phyloP scores from a whole-genome alignment of 208 protist genomes.

The Trypanosomatidae sp. region DNA sequence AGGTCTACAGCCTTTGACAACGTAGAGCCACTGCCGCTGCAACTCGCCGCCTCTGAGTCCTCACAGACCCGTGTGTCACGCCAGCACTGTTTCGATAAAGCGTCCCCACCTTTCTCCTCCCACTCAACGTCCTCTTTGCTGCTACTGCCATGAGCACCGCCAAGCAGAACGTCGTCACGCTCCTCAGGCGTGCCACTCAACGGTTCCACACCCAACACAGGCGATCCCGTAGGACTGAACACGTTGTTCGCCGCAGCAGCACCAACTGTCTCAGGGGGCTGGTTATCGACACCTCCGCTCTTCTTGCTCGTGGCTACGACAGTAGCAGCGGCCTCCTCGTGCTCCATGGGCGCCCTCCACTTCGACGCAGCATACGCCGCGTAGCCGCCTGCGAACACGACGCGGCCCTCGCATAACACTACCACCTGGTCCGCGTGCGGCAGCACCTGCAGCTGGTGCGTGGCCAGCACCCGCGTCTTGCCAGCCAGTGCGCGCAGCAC shows the following conservation, averaged over 20 bases:
- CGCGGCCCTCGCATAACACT: conserved; percentile 61
- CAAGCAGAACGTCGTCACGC: background rate
- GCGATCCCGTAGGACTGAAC: no score
- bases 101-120: background rate
- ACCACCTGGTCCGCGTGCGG: conserved; percentile 81
- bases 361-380: conserved; percentile 36
- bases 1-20: no score
- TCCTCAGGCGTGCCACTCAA: conserved; percentile 1
- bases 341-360: no score
- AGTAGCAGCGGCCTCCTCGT: no score
- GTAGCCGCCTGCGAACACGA: conserved; percentile 49
- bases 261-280: no score
- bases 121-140: background rate
- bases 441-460: conserved; percentile 94
- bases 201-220: no score
- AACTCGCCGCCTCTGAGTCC: background rate
- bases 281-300: no score
- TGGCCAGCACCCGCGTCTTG: conserved; percentile 93
- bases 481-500: conserved; percentile 53
- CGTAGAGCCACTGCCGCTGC: background rate
- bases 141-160: no score
- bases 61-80: background rate
- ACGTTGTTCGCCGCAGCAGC: no score
- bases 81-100: background rate
- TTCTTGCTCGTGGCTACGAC: no score